These are phyloP conservation scores for Aspergillus coremiiformis DNA, from an alignment of 495 filamentous ascomycete species.

Conservation along the genomic window DNA sequence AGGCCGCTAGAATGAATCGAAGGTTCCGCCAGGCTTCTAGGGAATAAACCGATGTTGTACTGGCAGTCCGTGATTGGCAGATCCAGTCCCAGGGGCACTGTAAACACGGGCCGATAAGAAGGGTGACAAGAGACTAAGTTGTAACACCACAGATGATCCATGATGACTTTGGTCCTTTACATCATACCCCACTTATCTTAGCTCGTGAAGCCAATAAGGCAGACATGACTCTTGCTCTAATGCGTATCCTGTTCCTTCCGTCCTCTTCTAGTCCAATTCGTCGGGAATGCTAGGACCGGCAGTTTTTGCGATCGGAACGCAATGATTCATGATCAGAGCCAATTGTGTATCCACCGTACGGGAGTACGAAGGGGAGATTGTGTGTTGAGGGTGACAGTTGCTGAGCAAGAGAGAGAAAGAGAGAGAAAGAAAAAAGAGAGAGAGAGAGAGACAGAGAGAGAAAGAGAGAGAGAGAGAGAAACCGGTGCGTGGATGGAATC, in stretches of 20 bases:
- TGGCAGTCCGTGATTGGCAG: constrained; percentile 7
- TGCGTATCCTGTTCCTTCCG: too few relatives aligned
- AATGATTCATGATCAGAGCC: not conserved
- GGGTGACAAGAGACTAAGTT: not conserved
- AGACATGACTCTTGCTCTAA: not conserved
- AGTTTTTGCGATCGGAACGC: not conserved
- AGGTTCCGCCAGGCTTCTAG: constrained; percentile 20
- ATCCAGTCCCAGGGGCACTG: constrained; percentile 1
- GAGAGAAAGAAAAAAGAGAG: too few relatives aligned
- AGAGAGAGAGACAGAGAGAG: too few relatives aligned
- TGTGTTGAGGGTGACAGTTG: too few relatives aligned
- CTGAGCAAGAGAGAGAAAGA: too few relatives aligned
- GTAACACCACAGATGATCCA: not conserved
- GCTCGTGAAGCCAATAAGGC: not conserved
- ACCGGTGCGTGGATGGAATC: too few relatives aligned
- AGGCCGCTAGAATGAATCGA: constrained; percentile 13
- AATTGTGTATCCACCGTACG: not conserved
- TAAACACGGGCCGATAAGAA: constrained; percentile 8
- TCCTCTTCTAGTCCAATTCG: not conserved
- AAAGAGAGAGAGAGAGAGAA: too few relatives aligned
- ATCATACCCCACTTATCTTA: not conserved
- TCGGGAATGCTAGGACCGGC: not conserved
- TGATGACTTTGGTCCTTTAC: not conserved
- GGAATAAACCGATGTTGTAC: not conserved
- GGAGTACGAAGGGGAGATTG: too few relatives aligned